phyloP scores from a whole-genome alignment of 176 grass and related monocot genomes.

The Phoenix roebelenii region DNA sequence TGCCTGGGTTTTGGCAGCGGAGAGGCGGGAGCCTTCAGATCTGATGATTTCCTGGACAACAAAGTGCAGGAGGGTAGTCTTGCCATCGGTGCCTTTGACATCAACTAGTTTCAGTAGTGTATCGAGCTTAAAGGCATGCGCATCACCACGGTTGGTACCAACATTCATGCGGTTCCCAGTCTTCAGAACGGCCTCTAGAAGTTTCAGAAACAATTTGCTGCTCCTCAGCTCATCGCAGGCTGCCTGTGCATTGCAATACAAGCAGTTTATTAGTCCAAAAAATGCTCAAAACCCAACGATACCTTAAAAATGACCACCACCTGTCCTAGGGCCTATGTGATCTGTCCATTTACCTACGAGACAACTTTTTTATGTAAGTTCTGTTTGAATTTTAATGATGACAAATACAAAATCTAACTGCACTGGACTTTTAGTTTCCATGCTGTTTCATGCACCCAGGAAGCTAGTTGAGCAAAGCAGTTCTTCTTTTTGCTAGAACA shows the following conservation, averaged over 20 bases:
- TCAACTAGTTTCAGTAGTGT: conserved; percentile 85
- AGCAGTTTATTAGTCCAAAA: too few species aligned
- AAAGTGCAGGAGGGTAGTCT: conserved; percentile 91
- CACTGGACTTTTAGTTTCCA: too few species aligned
- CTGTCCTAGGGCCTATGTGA: too few species aligned
- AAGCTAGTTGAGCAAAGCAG: too few species aligned
- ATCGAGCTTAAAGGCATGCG: conserved; percentile 91
- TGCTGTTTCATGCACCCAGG: too few species aligned
- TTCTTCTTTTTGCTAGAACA: too few species aligned
- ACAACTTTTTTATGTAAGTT: too few species aligned
- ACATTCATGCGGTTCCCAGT: conserved; percentile 99
- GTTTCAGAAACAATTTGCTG: conserved; percentile 81
- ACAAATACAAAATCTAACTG: too few species aligned
- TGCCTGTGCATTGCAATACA: conserved; percentile 31
- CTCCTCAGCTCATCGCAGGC: conserved; percentile 90
- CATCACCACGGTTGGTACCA: conserved; percentile 89
- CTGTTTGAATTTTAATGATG: too few species aligned
- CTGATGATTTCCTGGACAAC: conserved; percentile 90
- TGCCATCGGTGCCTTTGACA: conserved; percentile 92
- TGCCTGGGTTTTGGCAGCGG: conserved; percentile 36
- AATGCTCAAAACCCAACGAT: too few species aligned
- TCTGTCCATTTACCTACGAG: too few species aligned
- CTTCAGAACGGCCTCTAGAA: conserved; percentile 98
- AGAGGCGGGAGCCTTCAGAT: conserved; percentile 50
- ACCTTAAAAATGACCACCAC: too few species aligned